phyloP scores from a whole-genome alignment of 73 alveolate species.

The Strombidium stylifer region DNA sequence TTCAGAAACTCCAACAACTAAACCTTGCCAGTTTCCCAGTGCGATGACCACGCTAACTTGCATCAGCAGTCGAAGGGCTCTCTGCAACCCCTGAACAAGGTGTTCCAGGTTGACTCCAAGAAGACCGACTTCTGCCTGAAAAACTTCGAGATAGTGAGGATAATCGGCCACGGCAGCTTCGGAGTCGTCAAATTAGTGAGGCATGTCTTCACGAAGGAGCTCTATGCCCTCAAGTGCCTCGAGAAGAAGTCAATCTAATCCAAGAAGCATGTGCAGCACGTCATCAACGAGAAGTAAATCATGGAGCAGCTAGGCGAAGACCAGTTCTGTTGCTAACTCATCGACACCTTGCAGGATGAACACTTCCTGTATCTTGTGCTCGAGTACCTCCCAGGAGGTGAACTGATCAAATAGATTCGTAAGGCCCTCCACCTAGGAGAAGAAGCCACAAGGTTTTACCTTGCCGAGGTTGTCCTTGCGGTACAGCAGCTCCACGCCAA shows the following conservation, averaged over 20 bases:
- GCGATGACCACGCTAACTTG: too few relatives aligned
- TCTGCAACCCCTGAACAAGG: too few relatives aligned
- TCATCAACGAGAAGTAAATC: conserved; percentile 46
- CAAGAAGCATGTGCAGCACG: conserved; percentile 39
- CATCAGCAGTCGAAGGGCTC: too few relatives aligned
- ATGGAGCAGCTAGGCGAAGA: conserved; percentile 16
- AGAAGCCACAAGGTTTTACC: conserved; percentile 7
- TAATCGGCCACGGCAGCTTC: conserved; percentile 66
- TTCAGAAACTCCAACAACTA: too few relatives aligned
- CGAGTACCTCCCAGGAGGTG: conserved; percentile 64
- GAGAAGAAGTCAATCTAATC: conserved; percentile 49
- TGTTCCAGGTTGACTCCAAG: too few relatives aligned
- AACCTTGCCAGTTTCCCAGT: too few relatives aligned
- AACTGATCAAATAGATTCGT: conserved; percentile 17
- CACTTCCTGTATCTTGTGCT: conserved; percentile 53
- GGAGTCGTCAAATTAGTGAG: conserved; percentile 60
- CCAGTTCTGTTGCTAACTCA: conserved; percentile 16
- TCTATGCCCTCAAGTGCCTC: conserved; percentile 55
- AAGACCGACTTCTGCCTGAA: too few relatives aligned
- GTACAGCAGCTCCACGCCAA: conserved; percentile 74
- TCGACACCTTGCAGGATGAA: conserved; percentile 58
- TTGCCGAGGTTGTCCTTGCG: conserved; percentile 43
- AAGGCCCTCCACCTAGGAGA: too few relatives aligned
- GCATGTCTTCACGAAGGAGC: conserved; percentile 31
- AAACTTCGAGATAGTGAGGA: conserved; percentile 28